Evolutionary conservation across 805 yeast genomes (phyloP).

Genomic region (Candida endomychidarum): DNA sequence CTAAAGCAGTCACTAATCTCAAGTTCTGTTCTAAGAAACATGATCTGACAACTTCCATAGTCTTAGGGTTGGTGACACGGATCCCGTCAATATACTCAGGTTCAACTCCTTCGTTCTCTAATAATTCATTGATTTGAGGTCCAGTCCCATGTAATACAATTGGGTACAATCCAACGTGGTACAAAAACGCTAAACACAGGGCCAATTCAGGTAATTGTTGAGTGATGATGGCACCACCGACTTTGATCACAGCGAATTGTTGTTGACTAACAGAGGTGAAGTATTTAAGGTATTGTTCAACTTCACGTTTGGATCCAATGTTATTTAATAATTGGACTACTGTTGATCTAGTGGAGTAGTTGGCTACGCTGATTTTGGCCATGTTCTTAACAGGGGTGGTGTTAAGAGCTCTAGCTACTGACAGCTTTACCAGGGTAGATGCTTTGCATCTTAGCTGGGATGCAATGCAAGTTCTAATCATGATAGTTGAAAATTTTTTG

Average conservation of each 20-base stretch:
- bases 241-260: slow-evolving; percentile 97
- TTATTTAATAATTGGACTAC: slow-evolving; percentile 93
- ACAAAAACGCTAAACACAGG: slow-evolving; percentile 89
- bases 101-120: slow-evolving; percentile 92
- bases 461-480: slow-evolving; percentile 8
- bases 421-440: neutral
- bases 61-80: slow-evolving; percentile 88
- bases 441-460: slow-evolving; percentile 9
- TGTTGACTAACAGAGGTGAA: slow-evolving; percentile 95
- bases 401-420: neutral
- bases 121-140: slow-evolving; percentile 93
- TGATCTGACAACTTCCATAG: slow-evolving; percentile 94
- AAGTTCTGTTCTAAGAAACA: slow-evolving; percentile 95
- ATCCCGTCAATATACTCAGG: slow-evolving; percentile 97
- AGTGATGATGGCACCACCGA: slow-evolving; percentile 98
- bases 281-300: slow-evolving; percentile 94
- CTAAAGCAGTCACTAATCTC: slow-evolving; percentile 92
- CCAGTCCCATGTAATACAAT: slow-evolving; percentile 98
- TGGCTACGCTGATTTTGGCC: too few species aligned
- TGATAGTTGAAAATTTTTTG: slow-evolving; percentile 12
- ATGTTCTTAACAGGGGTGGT: neutral
- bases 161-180: slow-evolving; percentile 97
- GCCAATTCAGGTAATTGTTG: slow-evolving; percentile 92
- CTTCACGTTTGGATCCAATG: slow-evolving; percentile 96
- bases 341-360: slow-evolving; percentile 79